These are phyloP conservation scores for Amesomyces nigricolor DNA, from an alignment of 2,329 filamentous ascomycete genomes.

Conservation along the genomic window DNA sequence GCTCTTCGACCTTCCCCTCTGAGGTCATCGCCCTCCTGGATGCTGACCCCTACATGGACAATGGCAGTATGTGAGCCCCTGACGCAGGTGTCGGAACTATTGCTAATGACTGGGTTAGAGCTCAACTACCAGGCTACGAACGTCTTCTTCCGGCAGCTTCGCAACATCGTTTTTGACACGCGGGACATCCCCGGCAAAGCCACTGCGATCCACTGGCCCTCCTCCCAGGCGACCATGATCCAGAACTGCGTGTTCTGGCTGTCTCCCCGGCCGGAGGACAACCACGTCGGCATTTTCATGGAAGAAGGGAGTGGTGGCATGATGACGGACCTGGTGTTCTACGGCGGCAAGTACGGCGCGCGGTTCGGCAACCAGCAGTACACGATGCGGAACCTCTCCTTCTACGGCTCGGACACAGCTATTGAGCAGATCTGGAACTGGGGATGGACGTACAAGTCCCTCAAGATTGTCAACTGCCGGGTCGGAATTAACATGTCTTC, in stretches of 20 bases:
- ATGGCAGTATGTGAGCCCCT: slow-evolving; percentile 14
- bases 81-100: not conserved
- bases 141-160: slow-evolving; percentile 54
- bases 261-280: slow-evolving; percentile 40
- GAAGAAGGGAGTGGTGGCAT: slow-evolving; percentile 62
- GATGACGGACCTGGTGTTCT: slow-evolving; percentile 64
- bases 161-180: slow-evolving; percentile 53
- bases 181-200: slow-evolving; percentile 43
- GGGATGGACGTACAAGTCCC: slow-evolving; percentile 66
- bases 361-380: slow-evolving; percentile 63
- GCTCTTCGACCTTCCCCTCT: slow-evolving; percentile 41
- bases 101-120: slow-evolving; percentile 7
- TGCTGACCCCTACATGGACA: slow-evolving; percentile 38
- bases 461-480: slow-evolving; percentile 55
- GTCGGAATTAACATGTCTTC: slow-evolving; percentile 62
- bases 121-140: slow-evolving; percentile 52
- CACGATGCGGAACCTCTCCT: slow-evolving; percentile 61
- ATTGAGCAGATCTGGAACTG: slow-evolving; percentile 71
- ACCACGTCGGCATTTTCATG: slow-evolving; percentile 55
- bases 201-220: slow-evolving; percentile 61
- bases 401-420: slow-evolving; percentile 58
- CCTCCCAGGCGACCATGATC: slow-evolving; percentile 57
- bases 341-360: slow-evolving; percentile 59
- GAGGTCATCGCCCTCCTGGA: slow-evolving; percentile 43
- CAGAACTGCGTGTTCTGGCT: slow-evolving; percentile 54